Evolutionary conservation across 1,284 basidiomycete genomes (phyloP), one percentile per base, ranked within the genome.

Genomic region (Cutaneotrichosporon sp.): DNA sequence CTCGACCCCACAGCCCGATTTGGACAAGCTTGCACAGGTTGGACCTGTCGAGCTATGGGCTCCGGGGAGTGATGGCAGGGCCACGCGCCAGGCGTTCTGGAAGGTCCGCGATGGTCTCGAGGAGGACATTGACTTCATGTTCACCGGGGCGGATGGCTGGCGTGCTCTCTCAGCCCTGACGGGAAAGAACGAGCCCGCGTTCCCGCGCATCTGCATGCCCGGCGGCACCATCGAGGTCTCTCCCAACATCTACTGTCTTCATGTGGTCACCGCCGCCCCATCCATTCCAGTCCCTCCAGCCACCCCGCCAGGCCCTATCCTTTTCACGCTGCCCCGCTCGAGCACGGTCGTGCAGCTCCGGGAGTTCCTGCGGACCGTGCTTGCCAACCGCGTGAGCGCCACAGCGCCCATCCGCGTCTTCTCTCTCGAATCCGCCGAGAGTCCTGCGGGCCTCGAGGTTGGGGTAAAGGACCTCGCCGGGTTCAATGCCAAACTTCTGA

Each of bases 91-190:
- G 46, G 11, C 34, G 52, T 62, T 73, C n/a, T 77, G 73, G 73
- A 56, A 65, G 76, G 79, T 69, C 70, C 80, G 67, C 40, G 64
- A 70, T 4, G 74, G 80, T 31, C 76, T 88, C 30, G 72, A 82
- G 38, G 90, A 94, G 73, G 86, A 87, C 32, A 81, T 89, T 30
- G 89, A 97, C 74, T 87, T 90, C 63, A 88, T 91, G 73, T 90
- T 87, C 72, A 82, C 97, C 5, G 90, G 91, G 0, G 82, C 84
- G 61, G 83, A 85, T 31, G 88, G 87, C 7, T 97, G 91, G 92
- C 75, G 84, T 26, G 82, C 85, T 26, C 84, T 97, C 46, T 79
- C 84, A 2, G 70, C 82, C 55, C 57, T 47, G 22, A 58, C 64
- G 8, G 57, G 46, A n/a, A 47, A 56, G n/a, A 40, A 26, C 42